phyloP scores from a whole-genome alignment of 2,329 filamentous ascomycete genomes.

The Hymenoscyphus linearis region DNA sequence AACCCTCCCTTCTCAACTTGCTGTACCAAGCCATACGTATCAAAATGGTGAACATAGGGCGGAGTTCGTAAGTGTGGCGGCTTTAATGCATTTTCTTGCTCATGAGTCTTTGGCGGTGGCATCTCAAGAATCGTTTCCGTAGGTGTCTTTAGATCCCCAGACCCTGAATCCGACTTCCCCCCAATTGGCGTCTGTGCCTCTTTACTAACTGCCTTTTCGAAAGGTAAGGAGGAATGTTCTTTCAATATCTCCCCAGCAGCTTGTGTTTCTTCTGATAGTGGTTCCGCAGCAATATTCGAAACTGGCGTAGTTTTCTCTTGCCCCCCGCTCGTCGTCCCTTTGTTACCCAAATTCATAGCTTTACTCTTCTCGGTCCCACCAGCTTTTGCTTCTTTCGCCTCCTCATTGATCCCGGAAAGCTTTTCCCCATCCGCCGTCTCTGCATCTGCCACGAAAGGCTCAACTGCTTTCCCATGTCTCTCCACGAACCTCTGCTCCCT shows the following conservation, averaged over 20 bases:
- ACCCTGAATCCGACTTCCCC: slow-evolving; percentile 33
- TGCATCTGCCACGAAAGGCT: slow-evolving; percentile 39
- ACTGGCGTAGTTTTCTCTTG: not conserved
- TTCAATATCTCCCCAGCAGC: slow-evolving; percentile 12
- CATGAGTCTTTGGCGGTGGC: slow-evolving; percentile 37
- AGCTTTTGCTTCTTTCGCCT: slow-evolving; percentile 8
- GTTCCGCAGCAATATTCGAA: slow-evolving; percentile 16
- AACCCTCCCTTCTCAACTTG: slow-evolving; percentile 70
- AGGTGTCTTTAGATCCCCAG: slow-evolving; percentile 30
- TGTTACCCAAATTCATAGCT: slow-evolving; percentile 6
- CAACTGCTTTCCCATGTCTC: slow-evolving; percentile 56
- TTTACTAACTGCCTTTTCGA: not conserved
- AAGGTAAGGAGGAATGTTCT: not conserved
- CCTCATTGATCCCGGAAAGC: slow-evolving; percentile 13
- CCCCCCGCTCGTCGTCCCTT: slow-evolving; percentile 3
- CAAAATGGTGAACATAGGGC: slow-evolving; percentile 92
- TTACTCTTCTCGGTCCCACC: slow-evolving; percentile 7
- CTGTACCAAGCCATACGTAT: slow-evolving; percentile 84
- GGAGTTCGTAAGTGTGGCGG: slow-evolving; percentile 66
- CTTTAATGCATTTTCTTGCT: slow-evolving; percentile 38
- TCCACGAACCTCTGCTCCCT: slow-evolving; percentile 43
- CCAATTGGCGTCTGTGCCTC: slow-evolving; percentile 11
- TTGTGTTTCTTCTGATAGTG: slow-evolving; percentile 27
- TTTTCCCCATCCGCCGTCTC: slow-evolving; percentile 25
- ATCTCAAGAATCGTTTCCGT: slow-evolving; percentile 48